Conservation (phyloP, 352 stramenopile species). For the Blastocystis sp. region DNA sequence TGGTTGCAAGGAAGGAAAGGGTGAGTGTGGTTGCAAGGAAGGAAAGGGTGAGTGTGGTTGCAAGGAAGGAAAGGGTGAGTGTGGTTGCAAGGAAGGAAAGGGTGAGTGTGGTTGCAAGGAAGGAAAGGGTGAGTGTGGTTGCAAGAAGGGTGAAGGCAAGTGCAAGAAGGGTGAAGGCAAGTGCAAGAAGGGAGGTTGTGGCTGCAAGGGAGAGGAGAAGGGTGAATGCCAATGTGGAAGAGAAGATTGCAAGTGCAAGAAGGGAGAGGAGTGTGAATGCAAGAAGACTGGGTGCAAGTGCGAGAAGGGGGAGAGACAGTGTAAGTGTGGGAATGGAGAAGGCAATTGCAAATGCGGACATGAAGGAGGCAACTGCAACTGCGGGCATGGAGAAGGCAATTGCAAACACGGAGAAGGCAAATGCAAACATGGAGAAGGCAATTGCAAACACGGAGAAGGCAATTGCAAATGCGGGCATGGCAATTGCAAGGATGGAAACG, state of each 20-base stretch:
- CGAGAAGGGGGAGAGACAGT: not conserved
- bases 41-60: constrained; percentile 3
- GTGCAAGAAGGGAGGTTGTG: constrained; percentile 1
- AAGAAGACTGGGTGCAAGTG: not conserved
- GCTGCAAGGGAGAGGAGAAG: too few relatives aligned
- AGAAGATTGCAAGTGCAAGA: not conserved
- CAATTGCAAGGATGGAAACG: not conserved
- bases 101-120: not conserved
- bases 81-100: constrained; percentile 14
- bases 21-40: constrained; percentile 1
- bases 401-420: not conserved
- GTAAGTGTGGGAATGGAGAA: not conserved
- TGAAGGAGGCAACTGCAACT: too few relatives aligned
- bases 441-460: not conserved
- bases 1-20: not conserved
- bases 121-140: constrained; percentile 24
- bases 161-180: constrained; percentile 17
- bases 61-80: constrained; percentile 7
- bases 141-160: not conserved
- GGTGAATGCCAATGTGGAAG: not conserved
- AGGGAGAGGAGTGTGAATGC: not conserved
- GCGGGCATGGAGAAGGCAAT: too few relatives aligned
- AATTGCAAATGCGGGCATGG: not conserved
- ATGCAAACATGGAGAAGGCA: too few relatives aligned
- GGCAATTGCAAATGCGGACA: not conserved